Evolutionary conservation across 257 asterid genomes (phyloP).

Genomic region (Jacaranda mimosifolia): DNA sequence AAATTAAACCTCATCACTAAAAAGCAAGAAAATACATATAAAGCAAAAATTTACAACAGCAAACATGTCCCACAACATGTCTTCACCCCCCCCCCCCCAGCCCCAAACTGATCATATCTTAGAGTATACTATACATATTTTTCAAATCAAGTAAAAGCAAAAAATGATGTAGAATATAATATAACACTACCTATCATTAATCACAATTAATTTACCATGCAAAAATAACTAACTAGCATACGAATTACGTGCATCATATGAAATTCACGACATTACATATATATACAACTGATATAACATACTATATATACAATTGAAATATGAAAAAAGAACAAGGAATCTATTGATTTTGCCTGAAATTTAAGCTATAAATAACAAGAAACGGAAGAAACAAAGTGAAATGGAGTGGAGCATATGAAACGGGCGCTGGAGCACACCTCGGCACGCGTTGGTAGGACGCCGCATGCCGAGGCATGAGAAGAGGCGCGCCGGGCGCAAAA

Average conservation of each 20-base stretch:
- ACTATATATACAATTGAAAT: not conserved
- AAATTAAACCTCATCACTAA: not conserved
- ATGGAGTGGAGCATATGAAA: too few relatives aligned
- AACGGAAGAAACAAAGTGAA: not conserved
- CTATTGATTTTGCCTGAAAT: too few relatives aligned
- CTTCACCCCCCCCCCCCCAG: too few relatives aligned
- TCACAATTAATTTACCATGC: conserved; percentile 4
- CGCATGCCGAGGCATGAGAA: too few relatives aligned
- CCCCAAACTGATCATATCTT: not conserved
- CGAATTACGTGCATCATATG: not conserved
- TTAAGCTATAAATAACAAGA: too few relatives aligned
- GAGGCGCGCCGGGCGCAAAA: too few relatives aligned
- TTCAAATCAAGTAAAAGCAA: not conserved
- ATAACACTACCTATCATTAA: not conserved
- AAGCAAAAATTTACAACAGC: not conserved
- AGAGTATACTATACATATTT: not conserved
- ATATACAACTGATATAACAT: not conserved
- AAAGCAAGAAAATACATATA: not conserved
- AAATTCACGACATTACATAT: not conserved
- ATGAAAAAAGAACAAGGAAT: not conserved
- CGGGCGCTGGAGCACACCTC: too few relatives aligned
- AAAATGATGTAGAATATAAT: not conserved
- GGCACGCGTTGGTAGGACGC: too few relatives aligned
- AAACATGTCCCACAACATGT: not conserved
- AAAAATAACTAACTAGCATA: too few relatives aligned